Conservation (phyloP, 1,284 basidiomycete species). For the Meira nashicola region DNA sequence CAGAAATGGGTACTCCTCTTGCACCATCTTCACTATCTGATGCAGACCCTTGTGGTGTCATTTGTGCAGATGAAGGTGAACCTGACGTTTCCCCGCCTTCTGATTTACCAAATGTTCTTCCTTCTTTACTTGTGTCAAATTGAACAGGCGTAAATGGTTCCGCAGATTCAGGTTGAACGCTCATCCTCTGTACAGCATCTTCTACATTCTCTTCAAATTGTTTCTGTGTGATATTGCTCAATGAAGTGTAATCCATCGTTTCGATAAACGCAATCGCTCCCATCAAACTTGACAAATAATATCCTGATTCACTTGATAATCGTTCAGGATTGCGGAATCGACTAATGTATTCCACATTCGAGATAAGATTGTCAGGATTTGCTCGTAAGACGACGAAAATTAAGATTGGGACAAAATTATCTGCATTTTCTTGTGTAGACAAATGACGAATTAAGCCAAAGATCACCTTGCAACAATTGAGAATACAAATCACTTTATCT, state of each 20-base stretch:
- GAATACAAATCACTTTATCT: conserved; percentile 94
- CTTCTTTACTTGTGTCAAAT: neutral
- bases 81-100: neutral
- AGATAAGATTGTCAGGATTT: conserved; percentile 85
- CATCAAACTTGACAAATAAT: conserved; percentile 84
- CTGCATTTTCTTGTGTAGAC: conserved; percentile 57
- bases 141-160: too few relatives aligned
- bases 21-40: conserved; percentile 34
- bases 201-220: conserved; percentile 73
- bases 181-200: conserved; percentile 27
- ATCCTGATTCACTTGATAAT: conserved; percentile 88
- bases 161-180: conserved; percentile 13
- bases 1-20: conserved; percentile 26
- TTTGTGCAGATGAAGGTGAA: conserved; percentile 21
- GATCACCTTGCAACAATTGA: conserved; percentile 98
- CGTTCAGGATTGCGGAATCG: conserved; percentile 86
- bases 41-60: conserved; percentile 20
- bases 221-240: conserved; percentile 85
- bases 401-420: conserved; percentile 88
- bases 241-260: conserved; percentile 87
- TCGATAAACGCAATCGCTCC: conserved; percentile 86
- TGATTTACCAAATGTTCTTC: neutral
- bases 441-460: conserved; percentile 90
- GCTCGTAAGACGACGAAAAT: conserved; percentile 91
- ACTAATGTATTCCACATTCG: conserved; percentile 85